phyloP scores from a whole-genome alignment of 805 yeast species.

The Saccharomycopsis oosterbeekiorum region DNA sequence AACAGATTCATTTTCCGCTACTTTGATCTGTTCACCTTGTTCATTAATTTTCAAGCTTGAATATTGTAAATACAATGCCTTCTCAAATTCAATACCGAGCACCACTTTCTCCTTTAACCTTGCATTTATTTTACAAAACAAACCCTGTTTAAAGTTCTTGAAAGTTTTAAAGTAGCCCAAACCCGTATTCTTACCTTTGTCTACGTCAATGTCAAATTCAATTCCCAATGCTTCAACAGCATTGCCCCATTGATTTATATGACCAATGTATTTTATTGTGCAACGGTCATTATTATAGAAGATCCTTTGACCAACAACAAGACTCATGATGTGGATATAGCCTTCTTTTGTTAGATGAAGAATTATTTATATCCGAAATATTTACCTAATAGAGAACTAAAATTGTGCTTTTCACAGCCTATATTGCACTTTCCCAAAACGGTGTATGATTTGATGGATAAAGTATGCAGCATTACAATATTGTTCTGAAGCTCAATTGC shows the following conservation, averaged over 20 bases:
- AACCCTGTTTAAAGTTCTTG: conserved; percentile 38
- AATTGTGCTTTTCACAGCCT: background rate
- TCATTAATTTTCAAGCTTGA: conserved; percentile 15
- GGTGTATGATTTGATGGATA: too few relatives aligned
- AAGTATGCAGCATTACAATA: background rate
- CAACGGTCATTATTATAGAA: conserved; percentile 38
- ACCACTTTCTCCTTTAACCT: conserved; percentile 26
- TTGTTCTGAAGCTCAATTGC: background rate
- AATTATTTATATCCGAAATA: too few relatives aligned
- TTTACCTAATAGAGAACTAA: background rate
- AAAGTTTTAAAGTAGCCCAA: conserved; percentile 41
- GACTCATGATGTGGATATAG: background rate
- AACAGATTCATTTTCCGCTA: conserved; percentile 20
- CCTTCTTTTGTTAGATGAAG: background rate
- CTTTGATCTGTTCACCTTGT: background rate
- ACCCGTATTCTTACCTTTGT: conserved; percentile 71
- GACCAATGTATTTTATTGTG: conserved; percentile 56
- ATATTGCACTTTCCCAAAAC: background rate
- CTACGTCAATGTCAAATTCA: conserved; percentile 66
- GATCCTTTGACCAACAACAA: conserved; percentile 21
- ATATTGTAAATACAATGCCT: conserved; percentile 45
- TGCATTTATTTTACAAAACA: conserved; percentile 46
- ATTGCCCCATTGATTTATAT: conserved; percentile 52
- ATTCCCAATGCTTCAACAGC: conserved; percentile 53
- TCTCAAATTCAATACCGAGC: conserved; percentile 27